These are phyloP conservation scores for Cordyceps militaris DNA, from an alignment of 2,329 filamentous ascomycete species.

Conservation along the genomic window DNA sequence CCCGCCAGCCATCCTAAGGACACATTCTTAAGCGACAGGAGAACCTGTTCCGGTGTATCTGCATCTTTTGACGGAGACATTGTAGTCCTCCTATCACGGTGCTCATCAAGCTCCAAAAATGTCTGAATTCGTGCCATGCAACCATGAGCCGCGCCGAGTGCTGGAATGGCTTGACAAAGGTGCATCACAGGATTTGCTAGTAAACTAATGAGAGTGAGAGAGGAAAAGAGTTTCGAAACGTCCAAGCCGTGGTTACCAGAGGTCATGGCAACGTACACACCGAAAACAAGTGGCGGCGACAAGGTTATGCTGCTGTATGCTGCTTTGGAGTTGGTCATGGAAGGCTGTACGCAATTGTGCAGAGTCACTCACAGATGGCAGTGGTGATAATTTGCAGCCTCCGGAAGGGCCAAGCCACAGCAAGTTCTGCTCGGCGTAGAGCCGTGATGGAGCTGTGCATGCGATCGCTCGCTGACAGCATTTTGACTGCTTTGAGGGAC, in stretches of 20 bases:
- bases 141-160: neutral
- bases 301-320: slow-evolving; percentile 2
- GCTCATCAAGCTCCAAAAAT: slow-evolving; percentile 1
- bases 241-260: neutral
- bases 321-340: neutral
- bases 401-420: neutral
- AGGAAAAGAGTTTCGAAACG: neutral
- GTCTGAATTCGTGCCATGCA: slow-evolving; percentile 1
- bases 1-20: neutral
- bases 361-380: neutral
- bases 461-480: neutral
- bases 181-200: slow-evolving; percentile 4
- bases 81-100: neutral
- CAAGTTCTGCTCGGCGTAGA: neutral
- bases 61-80: neutral
- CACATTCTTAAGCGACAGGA: neutral
- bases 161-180: neutral
- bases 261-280: neutral
- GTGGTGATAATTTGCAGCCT: neutral
- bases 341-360: neutral
- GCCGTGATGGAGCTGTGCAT: neutral
- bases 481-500: slow-evolving; percentile 4
- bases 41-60: neutral
- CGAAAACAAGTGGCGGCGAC: slow-evolving; percentile 2
- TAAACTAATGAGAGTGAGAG: neutral